Evolutionary conservation across 2,329 filamentous ascomycete species (phyloP), one percentile per base, ranked within the genome.

Genomic region (Trematosphaeria pertusa): DNA sequence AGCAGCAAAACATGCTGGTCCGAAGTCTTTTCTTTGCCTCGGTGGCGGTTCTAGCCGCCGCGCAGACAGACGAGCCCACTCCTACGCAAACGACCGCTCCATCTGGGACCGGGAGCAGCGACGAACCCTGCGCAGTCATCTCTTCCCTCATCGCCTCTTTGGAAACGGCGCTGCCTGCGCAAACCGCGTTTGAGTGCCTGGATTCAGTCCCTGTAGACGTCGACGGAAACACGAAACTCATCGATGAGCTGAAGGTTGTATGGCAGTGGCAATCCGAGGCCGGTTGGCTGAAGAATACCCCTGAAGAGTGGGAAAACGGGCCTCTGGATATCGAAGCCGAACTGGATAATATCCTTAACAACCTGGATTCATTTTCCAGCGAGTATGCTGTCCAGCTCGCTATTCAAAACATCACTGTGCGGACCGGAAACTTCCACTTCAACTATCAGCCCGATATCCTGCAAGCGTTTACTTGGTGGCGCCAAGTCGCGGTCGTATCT

Each of bases 321-420:
- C 38, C 62, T 1, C 47, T 72, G 7, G 72, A 74, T 30, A 48
- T 74, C 6, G 42, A 67, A 5, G 59, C 45, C 3, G 67, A 67
- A n/a, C 47, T 74, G 30, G 64, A 73, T 20, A 55, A 61, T 1
- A 60, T 75, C 22, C 54, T 60, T 31, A 50, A 48, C 12, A 62
- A 58, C 17, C 58, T 74, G 32, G 59, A 53, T n/a, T 50, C 61
- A 3, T 62, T 22, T 43, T 26, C 47, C 3, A 72, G 64, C 33
- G 72, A 74, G 48, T 74, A 71, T 39, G 65, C 67, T 5, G 67
- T 73, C 11, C 69, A 75, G 43, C 40, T 60, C 11, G 71, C 59
- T 9, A 64, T 67, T 15, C 53, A 62, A 24, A 50, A 58, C 30
- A 58, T 67, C 24, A 60, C 59, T 1, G 49, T 56, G 9, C 52